Evolutionary conservation across 2,329 filamentous ascomycete genomes (phyloP).

Genomic region (Alternaria atra): DNA sequence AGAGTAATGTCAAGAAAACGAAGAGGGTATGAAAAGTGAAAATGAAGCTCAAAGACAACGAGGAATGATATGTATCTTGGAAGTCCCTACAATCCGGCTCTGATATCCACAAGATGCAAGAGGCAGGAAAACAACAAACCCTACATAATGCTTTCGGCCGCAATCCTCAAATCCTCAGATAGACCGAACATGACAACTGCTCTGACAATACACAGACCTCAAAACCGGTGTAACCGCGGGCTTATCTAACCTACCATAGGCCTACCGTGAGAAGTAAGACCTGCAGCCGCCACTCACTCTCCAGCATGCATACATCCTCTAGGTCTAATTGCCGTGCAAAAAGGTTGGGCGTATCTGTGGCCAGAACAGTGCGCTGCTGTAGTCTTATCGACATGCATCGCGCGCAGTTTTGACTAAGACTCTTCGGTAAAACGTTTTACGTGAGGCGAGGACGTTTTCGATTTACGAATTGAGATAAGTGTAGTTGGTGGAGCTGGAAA

Average conservation of each 20-base stretch:
- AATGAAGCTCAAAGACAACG: not conserved
- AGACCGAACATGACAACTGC: constrained; percentile 34
- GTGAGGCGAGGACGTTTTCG: constrained; percentile 20
- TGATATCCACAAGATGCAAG: constrained; percentile 6
- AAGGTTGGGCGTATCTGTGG: constrained; percentile 22
- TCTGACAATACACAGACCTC: constrained; percentile 30
- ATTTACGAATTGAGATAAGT: constrained; percentile 22
- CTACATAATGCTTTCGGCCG: constrained; percentile 14
- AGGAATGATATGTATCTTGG: constrained; percentile 3
- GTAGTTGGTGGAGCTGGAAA: constrained; percentile 17
- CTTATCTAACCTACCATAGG: not conserved
- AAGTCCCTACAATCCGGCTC: not conserved
- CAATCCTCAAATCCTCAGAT: constrained; percentile 23
- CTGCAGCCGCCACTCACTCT: constrained; percentile 27
- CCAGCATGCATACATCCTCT: constrained; percentile 30
- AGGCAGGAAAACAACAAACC: constrained; percentile 20
- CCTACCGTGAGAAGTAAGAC: constrained; percentile 17
- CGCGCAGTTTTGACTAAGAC: constrained; percentile 43
- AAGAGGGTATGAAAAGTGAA: not conserved
- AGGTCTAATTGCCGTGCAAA: constrained; percentile 28
- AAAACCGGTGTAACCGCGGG: constrained; percentile 32
- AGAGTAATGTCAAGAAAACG: not conserved
- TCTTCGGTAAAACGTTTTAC: constrained; percentile 42
- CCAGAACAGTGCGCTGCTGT: constrained; percentile 29
- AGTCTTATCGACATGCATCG: constrained; percentile 47